Evolutionary conservation across 805 yeast species (phyloP).

Genomic region (Teunomyces pallodes): DNA sequence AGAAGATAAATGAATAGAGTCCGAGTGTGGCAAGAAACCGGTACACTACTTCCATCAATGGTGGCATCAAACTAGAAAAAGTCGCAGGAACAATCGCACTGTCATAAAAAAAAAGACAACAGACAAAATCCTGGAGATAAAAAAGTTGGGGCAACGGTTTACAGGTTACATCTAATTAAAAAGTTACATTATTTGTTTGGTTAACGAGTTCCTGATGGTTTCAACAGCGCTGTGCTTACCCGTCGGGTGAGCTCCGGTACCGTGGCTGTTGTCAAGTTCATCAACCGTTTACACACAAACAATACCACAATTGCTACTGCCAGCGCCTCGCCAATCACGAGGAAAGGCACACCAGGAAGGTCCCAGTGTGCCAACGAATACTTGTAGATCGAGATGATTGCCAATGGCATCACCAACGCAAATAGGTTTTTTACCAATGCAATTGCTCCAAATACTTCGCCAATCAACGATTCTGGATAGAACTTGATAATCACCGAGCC

Average conservation of each 20-base stretch:
- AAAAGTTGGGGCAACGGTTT: too few relatives aligned
- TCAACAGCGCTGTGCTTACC: conserved; percentile 1
- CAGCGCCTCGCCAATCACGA: conserved; percentile 6
- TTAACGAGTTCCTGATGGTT: background rate
- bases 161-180: background rate
- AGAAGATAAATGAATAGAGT: background rate
- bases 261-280: background rate
- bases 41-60: background rate
- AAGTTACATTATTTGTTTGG: background rate
- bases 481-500: conserved; percentile 62
- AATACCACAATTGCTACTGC: background rate
- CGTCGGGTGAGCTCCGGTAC: background rate
- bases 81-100: background rate
- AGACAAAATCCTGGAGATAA: background rate
- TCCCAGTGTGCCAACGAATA: conserved; percentile 23
- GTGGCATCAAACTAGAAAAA: background rate
- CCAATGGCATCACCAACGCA: conserved; percentile 48
- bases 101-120: background rate
- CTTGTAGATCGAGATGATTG: conserved; percentile 47
- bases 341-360: conserved; percentile 29
- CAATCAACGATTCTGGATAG: conserved; percentile 55
- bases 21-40: background rate
- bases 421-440: conserved; percentile 55
- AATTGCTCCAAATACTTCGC: conserved; percentile 72
- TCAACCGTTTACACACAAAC: background rate